These are phyloP conservation scores for Akebia trifoliata DNA, from an alignment of 164 flowering plant species.

Conservation along the genomic window DNA sequence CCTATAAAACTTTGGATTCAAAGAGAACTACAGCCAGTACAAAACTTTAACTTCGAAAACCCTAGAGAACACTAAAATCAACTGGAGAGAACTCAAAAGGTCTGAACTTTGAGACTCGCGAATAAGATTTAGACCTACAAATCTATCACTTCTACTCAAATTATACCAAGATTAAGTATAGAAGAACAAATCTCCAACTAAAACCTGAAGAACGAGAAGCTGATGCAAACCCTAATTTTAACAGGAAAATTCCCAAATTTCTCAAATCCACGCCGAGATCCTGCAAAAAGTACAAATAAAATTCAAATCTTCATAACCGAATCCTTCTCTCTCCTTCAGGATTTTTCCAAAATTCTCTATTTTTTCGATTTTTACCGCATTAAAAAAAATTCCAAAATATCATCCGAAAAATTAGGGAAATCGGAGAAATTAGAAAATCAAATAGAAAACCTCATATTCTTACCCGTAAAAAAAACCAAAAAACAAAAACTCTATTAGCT, in stretches of 20 bases:
- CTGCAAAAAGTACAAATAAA: slow-evolving; percentile 4
- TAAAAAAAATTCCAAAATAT: slow-evolving; percentile 11
- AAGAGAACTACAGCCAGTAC: no score
- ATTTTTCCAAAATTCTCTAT: slow-evolving; percentile 2
- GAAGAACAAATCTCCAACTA: slow-evolving; percentile 4
- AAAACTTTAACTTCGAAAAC: no score
- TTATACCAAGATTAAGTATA: no score
- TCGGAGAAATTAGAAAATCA: slow-evolving; percentile 7
- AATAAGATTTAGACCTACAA: no score
- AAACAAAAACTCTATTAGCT: neutral
- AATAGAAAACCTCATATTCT: slow-evolving; percentile 2
- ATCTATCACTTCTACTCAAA: no score
- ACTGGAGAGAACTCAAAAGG: no score
- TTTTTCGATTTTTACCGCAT: slow-evolving; percentile 17
- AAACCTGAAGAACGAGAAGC: slow-evolving; percentile 5
- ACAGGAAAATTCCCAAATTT: slow-evolving; percentile 1
- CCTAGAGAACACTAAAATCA: no score
- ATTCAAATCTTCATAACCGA: neutral
- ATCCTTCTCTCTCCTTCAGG: neutral
- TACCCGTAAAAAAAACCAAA: slow-evolving; percentile 22
- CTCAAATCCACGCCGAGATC: neutral
- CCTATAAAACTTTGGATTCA: no score
- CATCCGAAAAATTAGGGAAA: slow-evolving; percentile 9
- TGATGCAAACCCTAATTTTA: slow-evolving; percentile 9
- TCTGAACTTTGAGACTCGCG: neutral